Conservation (phyloP, 805 yeast species). For the Metschnikowia corniflorae region DNA sequence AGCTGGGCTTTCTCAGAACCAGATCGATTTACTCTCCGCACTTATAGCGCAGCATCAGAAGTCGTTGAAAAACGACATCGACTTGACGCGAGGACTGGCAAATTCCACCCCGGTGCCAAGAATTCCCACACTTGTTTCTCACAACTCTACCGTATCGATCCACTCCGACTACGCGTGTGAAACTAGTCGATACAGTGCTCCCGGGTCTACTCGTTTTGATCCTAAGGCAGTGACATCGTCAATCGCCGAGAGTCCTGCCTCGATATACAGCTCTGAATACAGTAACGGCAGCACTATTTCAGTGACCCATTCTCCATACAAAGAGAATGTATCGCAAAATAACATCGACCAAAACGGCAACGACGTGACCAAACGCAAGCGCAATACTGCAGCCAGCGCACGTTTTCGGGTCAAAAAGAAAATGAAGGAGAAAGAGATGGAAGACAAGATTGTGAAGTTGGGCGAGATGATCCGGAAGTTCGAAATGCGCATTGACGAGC, state of each 20-base stretch:
- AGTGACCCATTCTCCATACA: slow-evolving; percentile 1
- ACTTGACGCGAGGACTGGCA: too few relatives aligned
- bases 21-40: slow-evolving; percentile 70
- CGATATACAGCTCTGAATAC: slow-evolving; percentile 14
- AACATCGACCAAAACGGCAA: background rate
- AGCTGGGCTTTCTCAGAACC: slow-evolving; percentile 66
- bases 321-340: background rate
- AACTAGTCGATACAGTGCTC: background rate
- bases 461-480: slow-evolving; percentile 43
- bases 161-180: background rate
- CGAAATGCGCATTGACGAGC: slow-evolving; percentile 45
- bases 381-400: slow-evolving; percentile 66
- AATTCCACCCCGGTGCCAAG: background rate
- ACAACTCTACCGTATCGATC: background rate
- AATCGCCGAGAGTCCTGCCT: slow-evolving; percentile 13
- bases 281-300: slow-evolving; percentile 13
- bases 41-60: slow-evolving; percentile 66
- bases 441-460: slow-evolving; percentile 40
- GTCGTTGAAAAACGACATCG: slow-evolving; percentile 9
- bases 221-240: background rate
- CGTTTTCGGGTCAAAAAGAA: slow-evolving; percentile 62
- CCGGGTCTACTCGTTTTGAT: background rate
- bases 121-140: slow-evolving; percentile 4
- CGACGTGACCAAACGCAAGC: slow-evolving; percentile 38
- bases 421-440: slow-evolving; percentile 57